Conservation (phyloP, 495 filamentous ascomycete species). For the Hypoxylon perforatum region DNA sequence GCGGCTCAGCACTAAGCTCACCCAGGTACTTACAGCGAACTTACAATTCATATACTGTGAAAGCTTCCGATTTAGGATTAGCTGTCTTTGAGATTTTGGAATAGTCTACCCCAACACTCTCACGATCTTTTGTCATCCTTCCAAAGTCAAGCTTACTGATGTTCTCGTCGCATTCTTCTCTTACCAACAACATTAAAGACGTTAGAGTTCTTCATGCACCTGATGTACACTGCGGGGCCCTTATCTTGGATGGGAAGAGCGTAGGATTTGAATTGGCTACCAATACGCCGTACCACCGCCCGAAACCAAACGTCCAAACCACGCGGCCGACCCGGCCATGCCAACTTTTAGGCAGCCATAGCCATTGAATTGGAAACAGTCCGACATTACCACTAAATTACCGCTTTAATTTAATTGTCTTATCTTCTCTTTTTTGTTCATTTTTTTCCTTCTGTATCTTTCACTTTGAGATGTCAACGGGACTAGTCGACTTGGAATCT, state of each 20-base stretch:
- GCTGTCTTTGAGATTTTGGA: too few relatives aligned
- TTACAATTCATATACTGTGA: too few relatives aligned
- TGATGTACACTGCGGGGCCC: not conserved
- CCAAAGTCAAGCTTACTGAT: not conserved
- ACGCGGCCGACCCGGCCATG: not conserved
- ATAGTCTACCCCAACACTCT: too few relatives aligned
- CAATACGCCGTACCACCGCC: not conserved
- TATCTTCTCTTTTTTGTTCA: too few relatives aligned
- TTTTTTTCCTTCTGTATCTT: not conserved
- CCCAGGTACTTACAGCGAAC: too few relatives aligned
- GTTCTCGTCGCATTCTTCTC: not conserved
- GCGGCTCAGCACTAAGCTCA: too few relatives aligned
- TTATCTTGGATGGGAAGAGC: not conserved
- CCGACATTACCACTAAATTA: not conserved
- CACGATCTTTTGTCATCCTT: not conserved
- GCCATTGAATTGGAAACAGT: not conserved
- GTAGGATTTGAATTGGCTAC: not conserved
- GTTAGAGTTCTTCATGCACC: not conserved
- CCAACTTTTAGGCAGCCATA: constrained; percentile 5
- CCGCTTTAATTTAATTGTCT: too few relatives aligned
- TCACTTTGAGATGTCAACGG: not conserved
- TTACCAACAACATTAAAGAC: not conserved
- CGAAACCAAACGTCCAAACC: not conserved
- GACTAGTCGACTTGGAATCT: not conserved
- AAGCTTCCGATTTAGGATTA: too few relatives aligned